phyloP scores from a whole-genome alignment of 345 rosid species.

The Rhodamnia argentea region DNA sequence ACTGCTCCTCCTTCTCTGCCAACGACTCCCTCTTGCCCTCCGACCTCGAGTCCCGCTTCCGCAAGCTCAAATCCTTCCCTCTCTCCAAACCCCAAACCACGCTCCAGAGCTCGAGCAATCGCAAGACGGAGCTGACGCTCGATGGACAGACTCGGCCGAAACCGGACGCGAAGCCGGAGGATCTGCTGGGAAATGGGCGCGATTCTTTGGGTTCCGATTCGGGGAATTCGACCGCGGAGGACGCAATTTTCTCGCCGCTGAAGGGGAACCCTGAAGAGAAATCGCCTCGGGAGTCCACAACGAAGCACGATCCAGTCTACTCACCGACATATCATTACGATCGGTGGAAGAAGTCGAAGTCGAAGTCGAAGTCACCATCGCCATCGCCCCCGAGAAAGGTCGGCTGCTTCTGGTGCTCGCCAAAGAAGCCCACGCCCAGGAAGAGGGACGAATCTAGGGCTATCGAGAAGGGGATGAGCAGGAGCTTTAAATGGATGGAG shows the following conservation, averaged over 20 bases:
- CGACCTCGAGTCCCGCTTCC: constrained; percentile 70
- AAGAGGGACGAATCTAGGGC: constrained; percentile 14
- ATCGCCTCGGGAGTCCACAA: not conserved
- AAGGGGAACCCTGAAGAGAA: constrained; percentile 10
- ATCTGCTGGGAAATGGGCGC: not conserved
- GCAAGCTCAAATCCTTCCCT: constrained; percentile 64
- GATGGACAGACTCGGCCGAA: not conserved
- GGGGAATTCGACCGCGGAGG: not conserved
- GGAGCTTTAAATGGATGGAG: constrained; percentile 20
- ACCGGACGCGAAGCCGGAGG: not conserved
- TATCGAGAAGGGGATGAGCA: constrained; percentile 4
- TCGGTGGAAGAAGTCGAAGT: constrained; percentile 6
- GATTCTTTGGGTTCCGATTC: not conserved
- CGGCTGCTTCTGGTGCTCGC: constrained; percentile 69
- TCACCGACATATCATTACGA: constrained; percentile 7
- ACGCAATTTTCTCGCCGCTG: constrained; percentile 3
- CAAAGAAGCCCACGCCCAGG: constrained; percentile 15
- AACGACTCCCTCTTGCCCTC: constrained; percentile 44
- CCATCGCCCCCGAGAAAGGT: constrained; percentile 41
- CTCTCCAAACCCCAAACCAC: constrained; percentile 13
- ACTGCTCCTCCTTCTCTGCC: constrained; percentile 40
- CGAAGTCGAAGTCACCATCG: constrained; percentile 1
- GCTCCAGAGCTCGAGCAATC: not conserved
- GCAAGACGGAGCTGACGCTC: not conserved
- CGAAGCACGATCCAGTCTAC: not conserved